Base-by-base conservation (phyloP, 2,329 filamentous ascomycete species). In the Leptodontidium sp. region DNA sequence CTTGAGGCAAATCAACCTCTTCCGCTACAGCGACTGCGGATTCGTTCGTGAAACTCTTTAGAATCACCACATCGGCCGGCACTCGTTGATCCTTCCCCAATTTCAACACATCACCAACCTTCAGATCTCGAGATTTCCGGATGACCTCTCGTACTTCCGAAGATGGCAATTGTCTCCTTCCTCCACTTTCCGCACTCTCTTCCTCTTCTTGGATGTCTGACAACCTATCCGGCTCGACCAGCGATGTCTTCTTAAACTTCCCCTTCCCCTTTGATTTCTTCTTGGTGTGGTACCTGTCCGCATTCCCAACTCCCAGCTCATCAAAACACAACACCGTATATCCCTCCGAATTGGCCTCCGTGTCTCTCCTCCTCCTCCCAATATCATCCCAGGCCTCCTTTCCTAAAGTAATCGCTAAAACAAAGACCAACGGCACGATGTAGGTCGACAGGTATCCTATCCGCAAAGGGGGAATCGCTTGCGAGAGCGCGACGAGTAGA, bases 301-400 rank as follows among this genome's bases (percentile, higher is more conserved):
- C 62, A 64, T 75, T 72, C 24, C 75, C 76, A 7, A 76, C 75
- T 4, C 79, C 81, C 2, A 86, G 84, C 57, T 91, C 87, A 57
- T 88, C 87, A 75, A 98, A 94, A 21, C 85, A 85, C 63, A 98
- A 78, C 1, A 97, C 89, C 0, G 87, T 91, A 77, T 97, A 98
- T 66, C 89, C 88, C 79, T 99, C 96, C 2, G 95, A 91, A 78
- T 99, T 99, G 2, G 96, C 95, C 80, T 99, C 96, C 17, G 91
- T 92, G 79, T 99, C 96, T 77, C 97, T 88, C 72, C 92, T 87
- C 69, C 97, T 87, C 73, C 96, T 85, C 65, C 90, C 91, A 75
- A 99, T 93, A 79, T 99, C 97, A 78, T 99, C 96, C 76, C 92
- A 90, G 0, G 96, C 97, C 81, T 99, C 97, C 79, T 99, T 99